These are phyloP conservation scores for Hirsutella thompsonii DNA, from an alignment of 2,329 filamentous ascomycete genomes.

Conservation along the genomic window DNA sequence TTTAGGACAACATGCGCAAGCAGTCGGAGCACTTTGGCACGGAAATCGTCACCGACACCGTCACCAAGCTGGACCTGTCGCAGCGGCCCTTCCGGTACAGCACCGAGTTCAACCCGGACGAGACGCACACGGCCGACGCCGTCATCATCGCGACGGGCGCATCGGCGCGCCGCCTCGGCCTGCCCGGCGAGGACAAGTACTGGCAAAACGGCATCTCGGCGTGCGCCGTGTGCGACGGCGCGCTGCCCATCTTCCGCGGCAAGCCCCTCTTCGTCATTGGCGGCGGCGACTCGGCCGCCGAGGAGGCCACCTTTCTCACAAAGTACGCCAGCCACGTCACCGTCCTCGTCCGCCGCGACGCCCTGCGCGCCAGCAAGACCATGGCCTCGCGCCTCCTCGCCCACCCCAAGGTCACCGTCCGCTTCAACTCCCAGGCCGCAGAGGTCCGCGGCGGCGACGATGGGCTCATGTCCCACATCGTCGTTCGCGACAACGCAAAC, in stretches of 20 bases:
- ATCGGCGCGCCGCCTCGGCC: conserved; percentile 70
- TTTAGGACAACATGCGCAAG: conserved; percentile 71
- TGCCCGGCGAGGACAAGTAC: conserved; percentile 85
- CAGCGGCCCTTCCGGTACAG: conserved; percentile 82
- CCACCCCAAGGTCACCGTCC: conserved; percentile 83
- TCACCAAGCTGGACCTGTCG: conserved; percentile 76
- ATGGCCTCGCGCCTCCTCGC: conserved; percentile 77
- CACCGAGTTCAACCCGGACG: conserved; percentile 75
- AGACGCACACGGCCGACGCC: conserved; percentile 78
- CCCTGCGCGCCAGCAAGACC: conserved; percentile 76
- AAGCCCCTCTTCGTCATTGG: conserved; percentile 94
- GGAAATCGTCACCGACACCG: conserved; percentile 83
- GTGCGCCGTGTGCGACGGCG: conserved; percentile 94
- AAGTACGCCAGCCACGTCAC: conserved; percentile 96
- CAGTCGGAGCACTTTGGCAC: conserved; percentile 92
- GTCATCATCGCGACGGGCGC: conserved; percentile 94
- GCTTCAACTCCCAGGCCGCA: conserved; percentile 68
- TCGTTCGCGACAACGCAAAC: conserved; percentile 66
- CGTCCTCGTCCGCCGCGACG: conserved; percentile 79
- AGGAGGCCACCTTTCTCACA: conserved; percentile 93
- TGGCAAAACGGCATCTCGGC: conserved; percentile 97
- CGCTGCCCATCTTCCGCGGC: conserved; percentile 92
- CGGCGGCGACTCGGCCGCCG: conserved; percentile 90
- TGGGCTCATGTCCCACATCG: conserved; percentile 78
- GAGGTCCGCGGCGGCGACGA: conserved; percentile 79